phyloP scores from a whole-genome alignment of 257 asterid genomes.

The Thymus mandschuricus region DNA sequence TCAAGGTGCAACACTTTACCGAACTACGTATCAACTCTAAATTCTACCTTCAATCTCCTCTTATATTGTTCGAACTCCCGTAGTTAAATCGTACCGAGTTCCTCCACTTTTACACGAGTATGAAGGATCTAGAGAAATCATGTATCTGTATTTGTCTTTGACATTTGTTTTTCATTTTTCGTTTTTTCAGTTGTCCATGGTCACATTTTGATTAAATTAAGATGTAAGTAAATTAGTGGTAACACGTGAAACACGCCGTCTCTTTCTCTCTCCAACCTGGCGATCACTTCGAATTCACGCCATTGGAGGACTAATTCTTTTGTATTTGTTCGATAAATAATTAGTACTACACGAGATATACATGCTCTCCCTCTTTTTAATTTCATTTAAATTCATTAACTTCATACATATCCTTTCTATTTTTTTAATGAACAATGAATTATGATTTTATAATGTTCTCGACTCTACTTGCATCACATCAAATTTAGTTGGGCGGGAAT shows the following conservation, averaged over 20 bases:
- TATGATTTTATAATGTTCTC: too few species aligned
- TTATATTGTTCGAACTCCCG: too few species aligned
- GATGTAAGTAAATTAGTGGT: not conserved
- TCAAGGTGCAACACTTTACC: too few species aligned
- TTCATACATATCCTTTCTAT: too few species aligned
- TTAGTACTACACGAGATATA: not conserved
- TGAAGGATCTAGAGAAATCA: not conserved
- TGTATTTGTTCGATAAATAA: not conserved
- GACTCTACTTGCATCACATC: too few species aligned
- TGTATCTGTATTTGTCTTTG: not conserved
- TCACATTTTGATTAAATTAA: slow-evolving; percentile 9
- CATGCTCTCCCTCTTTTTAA: not conserved
- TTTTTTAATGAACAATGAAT: too few species aligned
- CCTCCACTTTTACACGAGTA: too few species aligned
- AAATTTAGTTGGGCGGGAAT: too few species aligned
- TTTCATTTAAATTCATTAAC: not conserved
- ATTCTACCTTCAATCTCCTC: too few species aligned
- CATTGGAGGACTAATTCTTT: slow-evolving; percentile 8
- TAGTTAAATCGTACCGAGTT: too few species aligned
- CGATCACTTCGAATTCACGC: slow-evolving; percentile 21
- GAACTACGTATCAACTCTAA: too few species aligned
- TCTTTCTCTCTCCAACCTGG: slow-evolving; percentile 7
- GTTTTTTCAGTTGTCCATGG: not conserved
- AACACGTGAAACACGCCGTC: slow-evolving; percentile 26
- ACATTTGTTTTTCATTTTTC: not conserved